Conservation (phyloP, 1,284 basidiomycete species). For the Rhodotorula sp. region DNA sequence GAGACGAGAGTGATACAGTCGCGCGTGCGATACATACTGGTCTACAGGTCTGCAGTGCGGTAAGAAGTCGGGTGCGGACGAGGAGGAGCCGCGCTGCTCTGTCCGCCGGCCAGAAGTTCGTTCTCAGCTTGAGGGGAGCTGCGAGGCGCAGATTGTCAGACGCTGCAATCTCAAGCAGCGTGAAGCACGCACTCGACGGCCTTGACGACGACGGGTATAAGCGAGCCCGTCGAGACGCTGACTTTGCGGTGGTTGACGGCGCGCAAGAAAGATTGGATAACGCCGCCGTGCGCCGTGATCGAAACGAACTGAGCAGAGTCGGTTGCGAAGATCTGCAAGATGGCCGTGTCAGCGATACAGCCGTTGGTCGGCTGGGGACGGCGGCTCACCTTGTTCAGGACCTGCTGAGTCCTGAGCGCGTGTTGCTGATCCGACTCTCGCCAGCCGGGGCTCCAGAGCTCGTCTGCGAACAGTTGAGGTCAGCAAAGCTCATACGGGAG, state of each 20-base stretch:
- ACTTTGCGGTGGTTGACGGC: slow-evolving; percentile 42
- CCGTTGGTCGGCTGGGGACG: neutral
- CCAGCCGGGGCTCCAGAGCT: slow-evolving; percentile 54
- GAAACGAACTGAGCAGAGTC: slow-evolving; percentile 49
- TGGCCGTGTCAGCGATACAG: too few species aligned
- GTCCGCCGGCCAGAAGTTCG: slow-evolving; percentile 14
- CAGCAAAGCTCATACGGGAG: neutral
- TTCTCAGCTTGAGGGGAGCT: slow-evolving; percentile 1
- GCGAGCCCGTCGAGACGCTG: slow-evolving; percentile 43
- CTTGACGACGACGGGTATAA: slow-evolving; percentile 37
- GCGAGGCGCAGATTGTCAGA: neutral
- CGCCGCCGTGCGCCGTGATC: slow-evolving; percentile 53
- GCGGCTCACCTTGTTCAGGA: neutral
- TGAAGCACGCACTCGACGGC: slow-evolving; percentile 17
- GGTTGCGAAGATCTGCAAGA: slow-evolving; percentile 43
- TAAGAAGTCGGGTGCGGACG: neutral
- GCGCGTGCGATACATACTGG: neutral
- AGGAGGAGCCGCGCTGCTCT: slow-evolving; percentile 6
- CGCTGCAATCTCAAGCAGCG: neutral
- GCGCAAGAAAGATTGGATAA: slow-evolving; percentile 46
- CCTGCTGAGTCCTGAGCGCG: slow-evolving; percentile 52
- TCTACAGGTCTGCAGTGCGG: neutral
- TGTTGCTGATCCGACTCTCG: slow-evolving; percentile 64
- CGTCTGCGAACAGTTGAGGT: slow-evolving; percentile 29
- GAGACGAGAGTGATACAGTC: too few species aligned